phyloP scores from a whole-genome alignment of 2,329 filamentous ascomycete species.

The Beauveria caledonica region DNA sequence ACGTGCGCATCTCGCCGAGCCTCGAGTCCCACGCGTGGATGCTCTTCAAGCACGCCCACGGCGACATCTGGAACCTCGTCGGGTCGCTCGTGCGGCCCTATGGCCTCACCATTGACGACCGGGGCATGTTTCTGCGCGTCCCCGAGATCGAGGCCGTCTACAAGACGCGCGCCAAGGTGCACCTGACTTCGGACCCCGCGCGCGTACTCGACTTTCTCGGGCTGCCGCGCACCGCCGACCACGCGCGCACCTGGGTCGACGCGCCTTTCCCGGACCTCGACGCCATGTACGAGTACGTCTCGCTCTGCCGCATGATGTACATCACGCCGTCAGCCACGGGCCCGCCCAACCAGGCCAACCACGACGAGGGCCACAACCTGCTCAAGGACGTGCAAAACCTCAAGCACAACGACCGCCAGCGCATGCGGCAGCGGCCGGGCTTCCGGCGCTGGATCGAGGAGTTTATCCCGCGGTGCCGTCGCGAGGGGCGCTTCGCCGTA shows the following conservation, averaged over 20 bases:
- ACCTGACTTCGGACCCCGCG: slow-evolving; percentile 49
- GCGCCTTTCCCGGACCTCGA: slow-evolving; percentile 45
- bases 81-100: slow-evolving; percentile 55
- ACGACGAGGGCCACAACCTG: slow-evolving; percentile 6
- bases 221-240: slow-evolving; percentile 33
- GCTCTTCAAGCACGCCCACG: slow-evolving; percentile 60
- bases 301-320: slow-evolving; percentile 50
- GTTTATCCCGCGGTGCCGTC: slow-evolving; percentile 48
- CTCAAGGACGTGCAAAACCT: slow-evolving; percentile 27
- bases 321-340: slow-evolving; percentile 23
- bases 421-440: slow-evolving; percentile 45
- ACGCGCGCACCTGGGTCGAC: slow-evolving; percentile 31
- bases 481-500: slow-evolving; percentile 26
- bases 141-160: slow-evolving; percentile 56
- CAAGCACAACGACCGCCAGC: slow-evolving; percentile 48
- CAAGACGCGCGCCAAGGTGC: slow-evolving; percentile 47
- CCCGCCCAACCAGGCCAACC: background rate
- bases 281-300: slow-evolving; percentile 55
- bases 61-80: slow-evolving; percentile 60
- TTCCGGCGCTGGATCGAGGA: slow-evolving; percentile 55
- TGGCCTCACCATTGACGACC: slow-evolving; percentile 58
- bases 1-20: slow-evolving; percentile 48
- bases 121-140: slow-evolving; percentile 56
- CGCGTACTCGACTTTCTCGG: slow-evolving; percentile 56
- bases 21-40: slow-evolving; percentile 48